Conservation (phyloP, 306 rosid species). For the Vigna radiata region DNA sequence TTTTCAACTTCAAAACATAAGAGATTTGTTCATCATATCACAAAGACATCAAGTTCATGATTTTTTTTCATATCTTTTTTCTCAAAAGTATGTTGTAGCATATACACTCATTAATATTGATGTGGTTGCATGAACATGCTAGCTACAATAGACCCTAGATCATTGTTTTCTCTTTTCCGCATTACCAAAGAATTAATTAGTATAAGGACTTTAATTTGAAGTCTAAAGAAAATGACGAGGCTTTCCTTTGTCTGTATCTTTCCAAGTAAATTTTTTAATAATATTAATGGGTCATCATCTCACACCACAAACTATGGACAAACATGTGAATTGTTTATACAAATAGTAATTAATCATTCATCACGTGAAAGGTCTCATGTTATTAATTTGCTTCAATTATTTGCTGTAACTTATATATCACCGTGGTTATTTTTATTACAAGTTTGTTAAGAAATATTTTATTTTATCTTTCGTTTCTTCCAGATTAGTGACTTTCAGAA, state of each 20-base stretch:
- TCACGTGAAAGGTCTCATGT: conserved; percentile 2
- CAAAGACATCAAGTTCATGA: no score
- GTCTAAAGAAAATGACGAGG: not conserved
- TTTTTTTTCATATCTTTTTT: no score
- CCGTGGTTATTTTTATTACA: not conserved
- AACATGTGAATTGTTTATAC: conserved; percentile 34
- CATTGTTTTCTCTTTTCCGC: not conserved
- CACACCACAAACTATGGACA: conserved; percentile 18
- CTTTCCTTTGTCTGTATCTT: conserved; percentile 23
- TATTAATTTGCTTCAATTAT: not conserved
- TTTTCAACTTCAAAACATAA: no score
- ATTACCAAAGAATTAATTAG: not conserved
- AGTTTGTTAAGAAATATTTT: not conserved
- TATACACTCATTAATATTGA: not conserved
- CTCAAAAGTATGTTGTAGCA: no score
- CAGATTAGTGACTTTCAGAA: not conserved
- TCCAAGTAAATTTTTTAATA: conserved; percentile 35
- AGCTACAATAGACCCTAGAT: not conserved
- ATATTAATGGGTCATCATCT: conserved; percentile 35
- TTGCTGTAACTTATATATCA: not conserved
- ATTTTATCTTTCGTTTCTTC: not conserved
- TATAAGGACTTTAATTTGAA: not conserved
- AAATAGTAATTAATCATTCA: conserved; percentile 36
- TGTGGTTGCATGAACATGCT: no score
- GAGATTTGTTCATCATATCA: no score